Evolutionary conservation across 225 moss, liverwort and hornwort genomes (phyloP), one percentile per base, ranked within the genome.

Genomic region (Marchantia paleacea): DNA sequence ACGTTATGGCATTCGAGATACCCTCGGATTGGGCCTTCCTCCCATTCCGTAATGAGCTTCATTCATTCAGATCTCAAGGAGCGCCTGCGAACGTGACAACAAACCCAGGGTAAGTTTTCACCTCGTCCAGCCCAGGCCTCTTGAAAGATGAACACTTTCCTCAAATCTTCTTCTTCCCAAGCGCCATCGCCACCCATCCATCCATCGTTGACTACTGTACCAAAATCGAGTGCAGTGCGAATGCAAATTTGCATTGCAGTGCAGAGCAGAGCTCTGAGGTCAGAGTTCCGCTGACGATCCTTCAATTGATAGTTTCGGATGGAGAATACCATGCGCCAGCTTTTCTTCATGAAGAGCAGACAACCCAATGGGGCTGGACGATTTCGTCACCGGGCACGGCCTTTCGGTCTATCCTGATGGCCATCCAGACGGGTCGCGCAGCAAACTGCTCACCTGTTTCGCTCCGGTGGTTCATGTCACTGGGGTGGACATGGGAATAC

Each of bases 61-160:
- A 11, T 73, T 52, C 50, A 49, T 53, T 54, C 75, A 57, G 75
- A 75, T 12, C 57, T 75, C 75, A 75, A 31, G 75, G 28, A 31
- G 75, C 39, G 54, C 54, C 75, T 75, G 75, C 75, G 75, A 57
- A 75, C 31, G 75, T 75, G 10, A 75, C 75, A 75, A 58, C 57
- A 26, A 75, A 54, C 55, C 29, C 31, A 31, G 7, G 29, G 75
- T 75, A 58, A 75, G 75, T 75, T 16, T 12, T 19, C 57, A 58
- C 28, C 29, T 7, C 15, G 57, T 57, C 49, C 71, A 52, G 52
- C 72, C 72, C 11, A 25, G 72, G 52, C n/a, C 22, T 52, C 72
- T 12, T 72, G n/a, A 25, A 51, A 11, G 19, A 48, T 52, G 52
- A 72, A 72, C 18, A 13, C 12, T 29, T 13, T 31, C 68, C 3